phyloP scores from a whole-genome alignment of 1,284 basidiomycete genomes.

The Coniferiporia sulphurascens region DNA sequence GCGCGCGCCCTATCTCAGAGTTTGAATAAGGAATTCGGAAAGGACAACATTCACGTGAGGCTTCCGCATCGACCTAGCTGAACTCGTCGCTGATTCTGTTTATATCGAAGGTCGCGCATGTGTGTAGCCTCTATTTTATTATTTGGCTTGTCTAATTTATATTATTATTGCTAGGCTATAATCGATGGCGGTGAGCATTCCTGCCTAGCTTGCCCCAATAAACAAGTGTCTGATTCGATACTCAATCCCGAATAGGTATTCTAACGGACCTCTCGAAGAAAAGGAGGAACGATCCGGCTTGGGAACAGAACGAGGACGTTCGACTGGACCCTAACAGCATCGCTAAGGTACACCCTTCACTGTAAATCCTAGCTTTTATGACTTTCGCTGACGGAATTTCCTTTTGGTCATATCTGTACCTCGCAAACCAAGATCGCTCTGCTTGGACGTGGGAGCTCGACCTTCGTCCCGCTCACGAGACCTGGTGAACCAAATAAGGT shows the following conservation, averaged over 20 bases:
- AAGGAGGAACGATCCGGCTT: conserved; percentile 20
- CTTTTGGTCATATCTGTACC: conserved; percentile 43
- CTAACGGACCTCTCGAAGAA: background rate
- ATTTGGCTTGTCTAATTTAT: background rate
- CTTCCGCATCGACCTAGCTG: background rate
- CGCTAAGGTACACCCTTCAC: conserved; percentile 27
- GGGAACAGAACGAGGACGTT: conserved; percentile 21
- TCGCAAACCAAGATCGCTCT: conserved; percentile 56
- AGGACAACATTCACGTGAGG: conserved; percentile 30
- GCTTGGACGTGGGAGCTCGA: conserved; percentile 72
- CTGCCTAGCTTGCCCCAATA: background rate
- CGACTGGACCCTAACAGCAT: conserved; percentile 27
- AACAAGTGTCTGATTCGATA: background rate
- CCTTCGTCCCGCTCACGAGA: conserved; percentile 41
- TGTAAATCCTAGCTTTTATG: too few relatives aligned
- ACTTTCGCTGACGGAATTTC: background rate
- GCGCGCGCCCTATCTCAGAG: conserved; percentile 27
- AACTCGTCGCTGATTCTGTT: background rate
- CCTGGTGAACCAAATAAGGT: too few relatives aligned
- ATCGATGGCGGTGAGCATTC: conserved; percentile 6
- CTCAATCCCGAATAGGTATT: background rate
- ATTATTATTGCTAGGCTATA: background rate
- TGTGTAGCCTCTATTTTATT: background rate
- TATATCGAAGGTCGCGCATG: conserved; percentile 10
- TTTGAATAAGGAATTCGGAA: conserved; percentile 30